phyloP scores from a whole-genome alignment of 2,329 filamentous ascomycete genomes.

The Hypomyces perniciosus region DNA sequence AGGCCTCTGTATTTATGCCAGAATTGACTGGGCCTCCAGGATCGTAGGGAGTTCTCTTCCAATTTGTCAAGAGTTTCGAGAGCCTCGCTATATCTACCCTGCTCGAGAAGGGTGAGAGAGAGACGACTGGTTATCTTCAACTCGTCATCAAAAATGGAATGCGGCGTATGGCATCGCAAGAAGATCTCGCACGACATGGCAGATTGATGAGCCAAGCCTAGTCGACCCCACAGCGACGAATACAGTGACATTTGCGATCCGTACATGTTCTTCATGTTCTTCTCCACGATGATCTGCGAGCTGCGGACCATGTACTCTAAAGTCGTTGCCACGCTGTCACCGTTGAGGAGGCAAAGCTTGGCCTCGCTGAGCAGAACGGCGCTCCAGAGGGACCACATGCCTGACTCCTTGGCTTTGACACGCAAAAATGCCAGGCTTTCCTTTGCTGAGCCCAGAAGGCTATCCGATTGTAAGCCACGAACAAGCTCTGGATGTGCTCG shows the following conservation, averaged over 20 bases:
- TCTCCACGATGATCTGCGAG: constrained; percentile 73
- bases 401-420: constrained; percentile 75
- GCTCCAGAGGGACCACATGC: constrained; percentile 79
- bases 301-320: constrained; percentile 78
- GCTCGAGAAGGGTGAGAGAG: constrained; percentile 54
- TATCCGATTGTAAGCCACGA: constrained; percentile 61
- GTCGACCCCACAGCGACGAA: constrained; percentile 67
- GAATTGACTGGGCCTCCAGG: constrained; percentile 72
- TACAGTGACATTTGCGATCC: constrained; percentile 68
- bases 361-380: constrained; percentile 82
- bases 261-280: constrained; percentile 65
- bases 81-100: constrained; percentile 66
- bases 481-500: constrained; percentile 75
- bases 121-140: constrained; percentile 68
- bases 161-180: constrained; percentile 60
- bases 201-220: constrained; percentile 57
- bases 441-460: constrained; percentile 69
- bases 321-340: constrained; percentile 56
- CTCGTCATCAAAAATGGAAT: constrained; percentile 64
- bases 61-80: constrained; percentile 39
- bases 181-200: constrained; percentile 65
- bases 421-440: constrained; percentile 81
- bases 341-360: constrained; percentile 68
- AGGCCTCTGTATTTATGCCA: constrained; percentile 62
- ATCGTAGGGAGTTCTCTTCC: constrained; percentile 56